Evolutionary conservation across 352 stramenopile genomes (phyloP).

Genomic region (Globisporangium nagaii): DNA sequence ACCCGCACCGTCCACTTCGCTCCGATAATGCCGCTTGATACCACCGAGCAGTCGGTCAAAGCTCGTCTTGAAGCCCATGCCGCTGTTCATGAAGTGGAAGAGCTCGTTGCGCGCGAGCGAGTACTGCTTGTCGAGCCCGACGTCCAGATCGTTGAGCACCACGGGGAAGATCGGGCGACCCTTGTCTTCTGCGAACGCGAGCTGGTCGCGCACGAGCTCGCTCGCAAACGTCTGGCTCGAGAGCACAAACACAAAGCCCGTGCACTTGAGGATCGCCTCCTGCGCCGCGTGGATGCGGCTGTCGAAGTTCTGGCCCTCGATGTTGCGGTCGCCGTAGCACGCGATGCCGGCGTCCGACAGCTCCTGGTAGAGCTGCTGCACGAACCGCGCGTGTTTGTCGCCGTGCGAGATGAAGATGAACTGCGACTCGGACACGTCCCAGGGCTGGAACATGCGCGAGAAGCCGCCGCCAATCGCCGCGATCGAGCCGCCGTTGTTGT

Average conservation of each 20-base stretch:
- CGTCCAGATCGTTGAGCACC: slow-evolving; percentile 66
- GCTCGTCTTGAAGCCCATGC: slow-evolving; percentile 66
- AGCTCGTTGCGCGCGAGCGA: slow-evolving; percentile 74
- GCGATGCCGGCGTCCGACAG: slow-evolving; percentile 42
- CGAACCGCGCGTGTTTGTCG: slow-evolving; percentile 66
- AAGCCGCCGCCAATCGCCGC: slow-evolving; percentile 25
- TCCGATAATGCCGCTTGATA: slow-evolving; percentile 30
- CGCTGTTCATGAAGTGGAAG: slow-evolving; percentile 73
- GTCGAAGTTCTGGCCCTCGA: slow-evolving; percentile 58
- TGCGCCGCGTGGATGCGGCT: slow-evolving; percentile 71
- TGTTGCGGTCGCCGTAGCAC: slow-evolving; percentile 65
- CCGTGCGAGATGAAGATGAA: slow-evolving; percentile 82
- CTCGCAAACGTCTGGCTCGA: slow-evolving; percentile 65
- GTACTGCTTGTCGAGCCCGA: slow-evolving; percentile 76
- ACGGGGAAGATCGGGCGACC: slow-evolving; percentile 75
- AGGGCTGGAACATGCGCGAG: slow-evolving; percentile 55
- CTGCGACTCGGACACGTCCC: slow-evolving; percentile 37
- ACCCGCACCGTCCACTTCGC: neutral
- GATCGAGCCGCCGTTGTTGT: slow-evolving; percentile 24
- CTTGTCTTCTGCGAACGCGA: slow-evolving; percentile 84
- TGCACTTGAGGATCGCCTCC: slow-evolving; percentile 74
- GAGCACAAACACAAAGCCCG: slow-evolving; percentile 72
- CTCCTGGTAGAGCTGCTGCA: slow-evolving; percentile 58
- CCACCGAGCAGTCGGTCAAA: slow-evolving; percentile 42
- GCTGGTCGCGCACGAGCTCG: slow-evolving; percentile 75